Evolutionary conservation across 2,329 filamentous ascomycete genomes (phyloP).

Genomic region (Phaeoacremonium minimum): DNA sequence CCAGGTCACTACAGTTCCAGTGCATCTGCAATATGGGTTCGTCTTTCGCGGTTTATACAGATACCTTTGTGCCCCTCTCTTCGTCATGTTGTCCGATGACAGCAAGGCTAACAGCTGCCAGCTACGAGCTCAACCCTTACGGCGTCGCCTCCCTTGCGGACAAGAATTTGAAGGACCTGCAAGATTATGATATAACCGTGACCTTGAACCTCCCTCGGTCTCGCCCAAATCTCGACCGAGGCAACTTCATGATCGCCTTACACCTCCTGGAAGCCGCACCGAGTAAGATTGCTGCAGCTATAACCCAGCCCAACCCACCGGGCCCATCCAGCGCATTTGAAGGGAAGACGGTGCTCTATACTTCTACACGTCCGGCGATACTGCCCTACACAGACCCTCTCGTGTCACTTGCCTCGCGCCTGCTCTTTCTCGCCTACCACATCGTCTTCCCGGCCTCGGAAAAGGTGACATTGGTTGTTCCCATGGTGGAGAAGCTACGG

Average conservation of each 20-base stretch:
- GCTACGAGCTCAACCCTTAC: constrained; percentile 47
- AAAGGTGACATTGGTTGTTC: constrained; percentile 58
- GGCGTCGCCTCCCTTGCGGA: constrained; percentile 40
- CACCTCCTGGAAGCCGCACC: constrained; percentile 52
- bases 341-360: constrained; percentile 44
- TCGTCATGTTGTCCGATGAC: constrained; percentile 2
- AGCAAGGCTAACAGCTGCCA: constrained; percentile 15
- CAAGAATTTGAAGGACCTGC: constrained; percentile 59
- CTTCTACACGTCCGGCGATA: constrained; percentile 69
- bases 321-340: constrained; percentile 26
- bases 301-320: constrained; percentile 19
- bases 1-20: constrained; percentile 44
- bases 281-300: constrained; percentile 14
- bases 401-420: constrained; percentile 55
- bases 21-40: constrained; percentile 57
- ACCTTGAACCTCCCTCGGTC: constrained; percentile 75
- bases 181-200: constrained; percentile 81
- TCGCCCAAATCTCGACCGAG: constrained; percentile 66
- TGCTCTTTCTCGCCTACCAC: constrained; percentile 65
- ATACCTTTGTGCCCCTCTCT: not conserved
- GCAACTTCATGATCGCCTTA: constrained; percentile 93
- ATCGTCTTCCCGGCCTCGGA: constrained; percentile 62
- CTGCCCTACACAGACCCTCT: constrained; percentile 74
- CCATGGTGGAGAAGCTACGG: constrained; percentile 68
- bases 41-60: constrained; percentile 11